Evolutionary conservation across 768 basidiomycete species (phyloP), one percentile per base, ranked within the genome.

Genomic region (Russula virescens): DNA sequence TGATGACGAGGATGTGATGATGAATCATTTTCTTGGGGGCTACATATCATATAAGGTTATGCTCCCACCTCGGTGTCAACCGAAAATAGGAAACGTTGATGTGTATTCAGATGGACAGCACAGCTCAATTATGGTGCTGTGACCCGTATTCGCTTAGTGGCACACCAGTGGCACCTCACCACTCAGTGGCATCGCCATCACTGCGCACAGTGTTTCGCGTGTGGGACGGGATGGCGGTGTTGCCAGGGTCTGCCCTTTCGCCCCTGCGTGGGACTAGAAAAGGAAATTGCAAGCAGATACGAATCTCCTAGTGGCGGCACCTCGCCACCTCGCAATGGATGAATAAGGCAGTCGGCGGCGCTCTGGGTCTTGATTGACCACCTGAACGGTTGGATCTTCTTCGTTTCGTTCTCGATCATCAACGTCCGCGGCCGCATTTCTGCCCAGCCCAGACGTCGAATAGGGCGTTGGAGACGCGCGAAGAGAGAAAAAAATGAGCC

Each of bases 231-330:
- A 13, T 13, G 40, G 16, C 9, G 23, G 19, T 57, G 56, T 62
- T 62, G 34, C 55, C 55, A 57, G 38, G 61, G 47, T 45, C 28
- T 21, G 6, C 23, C 31, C 55, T 3, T 7, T 23, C 25, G 38
- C 16, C 38, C 40, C 21, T 26, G 38, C 23, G 21, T 11, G 16
- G 9, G 25, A 6, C 11, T 5, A 1, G 6, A 52, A 62, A 58
- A 28, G 25, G 34, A 57, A 58, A 52, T 46, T n/a, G 49, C 19
- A 34, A 45, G 51, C 43, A 40, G 55, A 55, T 51, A 57, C 49
- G 34, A 57, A 62, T 58, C 43, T 50, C 28, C 38, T 6, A 40
- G 60, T 54, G 51, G 45, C 52, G 52, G 40, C 8, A 46, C 5
- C 19, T 18, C 35, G 57, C 60, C 60, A 55, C 46, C 54, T 18